Percentiles rank a stretch among this genome's conserved stretches.
Conservation (phyloP, 2,329 filamentous ascomycete species). For the Clarireedia homoeocarpa region DNA sequence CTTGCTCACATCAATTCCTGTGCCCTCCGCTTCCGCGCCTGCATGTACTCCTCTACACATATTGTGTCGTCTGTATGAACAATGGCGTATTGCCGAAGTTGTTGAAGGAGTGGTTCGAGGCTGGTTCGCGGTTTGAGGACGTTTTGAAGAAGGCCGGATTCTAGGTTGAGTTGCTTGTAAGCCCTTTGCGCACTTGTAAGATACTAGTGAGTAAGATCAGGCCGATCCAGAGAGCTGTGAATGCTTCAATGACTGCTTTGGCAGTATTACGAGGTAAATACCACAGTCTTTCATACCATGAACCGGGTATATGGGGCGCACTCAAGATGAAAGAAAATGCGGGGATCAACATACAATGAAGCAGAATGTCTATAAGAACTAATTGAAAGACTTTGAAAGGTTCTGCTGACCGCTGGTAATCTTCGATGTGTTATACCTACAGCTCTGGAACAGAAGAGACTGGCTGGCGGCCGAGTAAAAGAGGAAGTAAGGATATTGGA, state of each 20-base stretch:
- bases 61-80: conserved; percentile 63
- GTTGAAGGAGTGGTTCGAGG: conserved; percentile 16
- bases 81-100: conserved; percentile 43
- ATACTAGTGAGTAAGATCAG: not conserved
- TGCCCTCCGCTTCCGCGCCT: conserved; percentile 45
- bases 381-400: conserved; percentile 6
- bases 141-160: conserved; percentile 15
- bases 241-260: conserved; percentile 1
- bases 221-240: not conserved
- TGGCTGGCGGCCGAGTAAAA: conserved; percentile 20
- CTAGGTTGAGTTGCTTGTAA: conserved; percentile 13
- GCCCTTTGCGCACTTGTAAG: not conserved
- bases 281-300: not conserved
- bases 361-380: conserved; percentile 2
- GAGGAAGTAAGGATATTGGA: conserved; percentile 19
- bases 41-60: conserved; percentile 59
- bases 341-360: conserved; percentile 7
- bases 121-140: conserved; percentile 17
- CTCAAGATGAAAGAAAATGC: not conserved
- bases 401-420: conserved; percentile 11
- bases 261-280: not conserved
- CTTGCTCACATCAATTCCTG: conserved; percentile 51
- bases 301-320: not conserved
- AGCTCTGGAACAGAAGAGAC: conserved; percentile 11
- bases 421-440: conserved; percentile 17